A percentile compares a stretch with the other conserved stretches of the same genome.
phyloP scores from a whole-genome alignment of 2,329 filamentous ascomycete genomes.

The Fonsecaea erecta region DNA sequence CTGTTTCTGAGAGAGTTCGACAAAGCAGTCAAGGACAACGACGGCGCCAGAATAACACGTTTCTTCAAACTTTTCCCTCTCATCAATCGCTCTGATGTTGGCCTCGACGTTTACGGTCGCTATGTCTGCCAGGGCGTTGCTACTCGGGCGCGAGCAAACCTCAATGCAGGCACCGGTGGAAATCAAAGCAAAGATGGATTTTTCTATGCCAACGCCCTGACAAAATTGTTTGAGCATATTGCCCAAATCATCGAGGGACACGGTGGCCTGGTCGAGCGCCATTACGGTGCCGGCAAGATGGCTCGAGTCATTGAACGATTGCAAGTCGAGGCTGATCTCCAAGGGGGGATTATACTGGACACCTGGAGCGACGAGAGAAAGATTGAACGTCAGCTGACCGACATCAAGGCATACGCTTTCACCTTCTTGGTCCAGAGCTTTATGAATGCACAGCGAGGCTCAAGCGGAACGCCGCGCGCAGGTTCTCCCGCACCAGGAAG shows the following conservation, averaged over 20 bases:
- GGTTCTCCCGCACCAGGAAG: conserved; percentile 75
- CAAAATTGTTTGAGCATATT: conserved; percentile 94
- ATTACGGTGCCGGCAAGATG: conserved; percentile 94
- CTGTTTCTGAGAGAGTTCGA: conserved; percentile 95
- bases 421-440: conserved; percentile 97
- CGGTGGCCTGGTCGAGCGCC: conserved; percentile 85
- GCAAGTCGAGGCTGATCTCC: conserved; percentile 92
- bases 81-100: conserved; percentile 85
- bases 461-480: conserved; percentile 67
- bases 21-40: conserved; percentile 82
- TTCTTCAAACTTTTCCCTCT: conserved; percentile 99
- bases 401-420: conserved; percentile 97
- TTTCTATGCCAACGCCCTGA: conserved; percentile 90
- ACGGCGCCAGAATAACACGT: conserved; percentile 85
- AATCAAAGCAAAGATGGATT: conserved; percentile 73
- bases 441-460: conserved; percentile 69
- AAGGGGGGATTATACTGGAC: conserved; percentile 93
- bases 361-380: conserved; percentile 90
- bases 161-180: conserved; percentile 69
- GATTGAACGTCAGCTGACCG: conserved; percentile 84
- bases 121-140: conserved; percentile 97
- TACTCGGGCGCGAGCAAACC: conserved; percentile 75
- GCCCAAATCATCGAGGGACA: conserved; percentile 95
- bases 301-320: conserved; percentile 88
- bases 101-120: conserved; percentile 89